Percentiles rank a stretch among this genome's conserved stretches.
phyloP scores from a whole-genome alignment of 305 asterid species.

The Striga hermonthica region DNA sequence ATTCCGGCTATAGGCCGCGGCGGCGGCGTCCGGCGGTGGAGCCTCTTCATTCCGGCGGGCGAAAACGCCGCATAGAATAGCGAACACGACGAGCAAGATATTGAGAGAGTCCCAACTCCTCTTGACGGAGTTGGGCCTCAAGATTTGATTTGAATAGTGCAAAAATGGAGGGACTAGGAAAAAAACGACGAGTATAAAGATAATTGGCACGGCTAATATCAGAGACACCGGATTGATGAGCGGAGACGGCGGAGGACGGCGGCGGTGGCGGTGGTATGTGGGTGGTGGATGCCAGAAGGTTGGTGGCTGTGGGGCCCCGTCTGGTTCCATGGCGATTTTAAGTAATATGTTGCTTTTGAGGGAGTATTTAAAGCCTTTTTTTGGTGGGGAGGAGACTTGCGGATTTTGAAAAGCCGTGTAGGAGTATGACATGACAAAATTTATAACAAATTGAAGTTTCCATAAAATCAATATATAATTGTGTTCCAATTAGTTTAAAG shows the following conservation, averaged over 20 bases:
- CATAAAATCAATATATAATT: not conserved
- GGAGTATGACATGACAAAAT: no score
- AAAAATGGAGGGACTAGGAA: slow-evolving; percentile 58
- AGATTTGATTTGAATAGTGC: slow-evolving; percentile 46
- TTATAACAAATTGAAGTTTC: no score
- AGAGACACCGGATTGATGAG: slow-evolving; percentile 56
- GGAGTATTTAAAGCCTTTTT: slow-evolving; percentile 32
- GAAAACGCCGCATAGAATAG: slow-evolving; percentile 76
- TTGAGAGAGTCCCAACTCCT: slow-evolving; percentile 72
- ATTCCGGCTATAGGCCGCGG: slow-evolving; percentile 2
- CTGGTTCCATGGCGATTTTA: slow-evolving; percentile 47
- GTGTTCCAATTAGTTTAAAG: no score
- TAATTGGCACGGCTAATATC: slow-evolving; percentile 47
- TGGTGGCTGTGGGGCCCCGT: slow-evolving; percentile 46
- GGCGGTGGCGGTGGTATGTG: slow-evolving; percentile 39
- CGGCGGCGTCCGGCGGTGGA: slow-evolving; percentile 25
- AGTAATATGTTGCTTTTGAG: slow-evolving; percentile 31
- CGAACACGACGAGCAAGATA: slow-evolving; percentile 57
- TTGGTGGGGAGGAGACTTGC: slow-evolving; percentile 9
- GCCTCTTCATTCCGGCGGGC: slow-evolving; percentile 60
- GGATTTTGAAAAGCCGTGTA: no score
- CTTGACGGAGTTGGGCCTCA: slow-evolving; percentile 61
- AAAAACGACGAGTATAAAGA: slow-evolving; percentile 42
- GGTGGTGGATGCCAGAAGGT: slow-evolving; percentile 58
- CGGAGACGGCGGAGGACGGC: slow-evolving; percentile 45